Percentiles rank a stretch among this genome's conserved stretches.
These are phyloP conservation scores for Taphrina flavorubra DNA, from an alignment of 1,139 yeast species.

Conservation along the genomic window DNA sequence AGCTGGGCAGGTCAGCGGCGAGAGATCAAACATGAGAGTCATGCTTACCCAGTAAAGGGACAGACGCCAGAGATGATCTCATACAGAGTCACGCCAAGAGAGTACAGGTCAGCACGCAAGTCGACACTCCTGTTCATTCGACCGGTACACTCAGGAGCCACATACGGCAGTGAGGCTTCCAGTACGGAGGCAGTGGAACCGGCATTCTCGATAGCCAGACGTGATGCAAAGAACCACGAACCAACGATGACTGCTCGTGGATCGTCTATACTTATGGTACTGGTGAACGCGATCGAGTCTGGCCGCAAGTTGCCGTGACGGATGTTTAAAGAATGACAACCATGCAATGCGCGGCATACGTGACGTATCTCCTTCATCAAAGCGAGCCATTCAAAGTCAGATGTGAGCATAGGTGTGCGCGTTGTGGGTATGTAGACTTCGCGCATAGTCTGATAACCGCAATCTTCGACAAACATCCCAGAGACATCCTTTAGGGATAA, in stretches of 20 bases:
- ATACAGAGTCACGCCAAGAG: slow-evolving; percentile 40
- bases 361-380: slow-evolving; percentile 10
- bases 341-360: slow-evolving; percentile 1
- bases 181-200: slow-evolving; percentile 13
- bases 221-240: slow-evolving; percentile 35
- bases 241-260: slow-evolving; percentile 9
- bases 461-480: not conserved
- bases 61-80: slow-evolving; percentile 23
- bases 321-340: slow-evolving; percentile 12
- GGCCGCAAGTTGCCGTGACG: slow-evolving; percentile 37
- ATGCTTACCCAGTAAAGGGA: slow-evolving; percentile 24
- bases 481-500: not conserved
- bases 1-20: slow-evolving; percentile 3
- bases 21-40: not conserved
- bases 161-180: slow-evolving; percentile 28
- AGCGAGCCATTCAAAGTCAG: slow-evolving; percentile 15
- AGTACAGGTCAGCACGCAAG: slow-evolving; percentile 37
- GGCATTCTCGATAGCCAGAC: slow-evolving; percentile 21
- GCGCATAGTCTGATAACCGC: slow-evolving; percentile 8
- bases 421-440: slow-evolving; percentile 7
- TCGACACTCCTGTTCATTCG: slow-evolving; percentile 36
- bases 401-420: too few relatives aligned
- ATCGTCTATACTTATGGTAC: not conserved
- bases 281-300: slow-evolving; percentile 18
- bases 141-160: slow-evolving; percentile 41